Percentiles rank a stretch among this genome's conserved stretches.
These are phyloP conservation scores for Spiromastix sp. DNA, from an alignment of 2,329 filamentous ascomycete species.

Conservation along the genomic window DNA sequence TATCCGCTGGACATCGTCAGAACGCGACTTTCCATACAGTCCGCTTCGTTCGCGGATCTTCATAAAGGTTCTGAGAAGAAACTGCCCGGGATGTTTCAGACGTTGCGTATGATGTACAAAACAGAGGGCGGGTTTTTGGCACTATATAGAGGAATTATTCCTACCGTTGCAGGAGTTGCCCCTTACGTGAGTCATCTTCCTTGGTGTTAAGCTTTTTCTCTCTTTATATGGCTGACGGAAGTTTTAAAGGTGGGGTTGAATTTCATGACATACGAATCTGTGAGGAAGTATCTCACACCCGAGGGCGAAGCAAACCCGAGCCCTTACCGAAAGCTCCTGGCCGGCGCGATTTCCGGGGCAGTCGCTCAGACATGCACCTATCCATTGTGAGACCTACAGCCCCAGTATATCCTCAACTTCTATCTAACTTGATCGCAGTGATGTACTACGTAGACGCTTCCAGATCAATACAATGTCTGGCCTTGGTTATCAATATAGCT, in stretches of 20 bases:
- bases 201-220: conserved; percentile 12
- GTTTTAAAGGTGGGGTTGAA: conserved; percentile 70
- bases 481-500: conserved; percentile 92
- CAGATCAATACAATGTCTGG: conserved; percentile 99
- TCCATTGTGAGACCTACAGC: conserved; percentile 63
- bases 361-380: conserved; percentile 98
- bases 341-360: conserved; percentile 88
- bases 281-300: conserved; percentile 71
- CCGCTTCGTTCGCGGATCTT: conserved; percentile 82
- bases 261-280: conserved; percentile 95
- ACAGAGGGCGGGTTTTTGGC: conserved; percentile 76
- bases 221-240: conserved; percentile 13
- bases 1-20: conserved; percentile 97
- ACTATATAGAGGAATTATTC: conserved; percentile 88
- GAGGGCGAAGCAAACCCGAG: conserved; percentile 79
- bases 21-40: conserved; percentile 89
- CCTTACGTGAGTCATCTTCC: conserved; percentile 58
- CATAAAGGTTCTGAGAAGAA: conserved; percentile 45
- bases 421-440: conserved; percentile 40
- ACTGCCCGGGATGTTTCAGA: conserved; percentile 85
- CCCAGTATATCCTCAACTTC: conserved; percentile 1
- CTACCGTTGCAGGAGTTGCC: conserved; percentile 88
- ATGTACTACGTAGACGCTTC: conserved; percentile 85
- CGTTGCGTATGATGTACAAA: conserved; percentile 74
- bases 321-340: conserved; percentile 68